A percentile compares a stretch with the other conserved stretches of the same genome.
phyloP scores from a whole-genome alignment of 768 basidiomycete genomes.

The Pholiota molesta region DNA sequence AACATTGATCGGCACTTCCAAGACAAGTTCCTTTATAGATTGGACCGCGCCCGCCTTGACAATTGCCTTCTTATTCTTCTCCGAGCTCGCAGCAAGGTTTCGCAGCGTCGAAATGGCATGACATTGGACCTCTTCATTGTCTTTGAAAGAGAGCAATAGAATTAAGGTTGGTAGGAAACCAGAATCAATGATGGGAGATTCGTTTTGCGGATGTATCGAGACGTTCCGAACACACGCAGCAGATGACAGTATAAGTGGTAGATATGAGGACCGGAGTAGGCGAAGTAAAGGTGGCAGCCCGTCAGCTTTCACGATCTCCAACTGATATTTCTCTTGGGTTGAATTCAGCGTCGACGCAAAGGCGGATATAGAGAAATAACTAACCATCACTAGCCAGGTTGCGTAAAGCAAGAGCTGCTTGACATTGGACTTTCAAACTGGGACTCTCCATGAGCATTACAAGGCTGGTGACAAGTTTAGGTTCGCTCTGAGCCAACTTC shows the following conservation, averaged over 20 bases:
- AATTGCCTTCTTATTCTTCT: conserved; percentile 98
- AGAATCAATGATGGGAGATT: conserved; percentile 98
- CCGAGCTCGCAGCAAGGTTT: conserved; percentile 94
- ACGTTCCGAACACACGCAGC: conserved; percentile 99
- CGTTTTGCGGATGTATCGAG: conserved; percentile 97
- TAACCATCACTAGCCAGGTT: conserved; percentile 97
- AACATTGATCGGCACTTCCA: conserved; percentile 94
- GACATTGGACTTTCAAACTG: conserved; percentile 98
- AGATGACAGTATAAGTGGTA: conserved; percentile 96
- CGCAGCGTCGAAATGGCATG: conserved; percentile 97
- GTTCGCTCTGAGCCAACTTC: conserved; percentile 92
- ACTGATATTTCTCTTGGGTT: conserved; percentile 89
- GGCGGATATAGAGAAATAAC: conserved; percentile 18
- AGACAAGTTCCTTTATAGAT: conserved; percentile 94
- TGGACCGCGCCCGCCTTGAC: conserved; percentile 97
- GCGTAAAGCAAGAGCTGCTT: conserved; percentile 92
- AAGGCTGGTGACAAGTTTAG: conserved; percentile 90
- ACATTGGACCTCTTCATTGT: conserved; percentile 99
- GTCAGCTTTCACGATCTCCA: conserved; percentile 96
- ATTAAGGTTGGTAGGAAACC: conserved; percentile 97
- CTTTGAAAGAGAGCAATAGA: conserved; percentile 95
- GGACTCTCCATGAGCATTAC: conserved; percentile 97
- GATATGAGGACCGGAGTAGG: conserved; percentile 93
- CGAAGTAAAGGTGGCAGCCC: conserved; percentile 91
- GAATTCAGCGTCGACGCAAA: neutral